phyloP scores from a whole-genome alignment of 805 yeast species.

The Wickerhamiella bombiphila region DNA sequence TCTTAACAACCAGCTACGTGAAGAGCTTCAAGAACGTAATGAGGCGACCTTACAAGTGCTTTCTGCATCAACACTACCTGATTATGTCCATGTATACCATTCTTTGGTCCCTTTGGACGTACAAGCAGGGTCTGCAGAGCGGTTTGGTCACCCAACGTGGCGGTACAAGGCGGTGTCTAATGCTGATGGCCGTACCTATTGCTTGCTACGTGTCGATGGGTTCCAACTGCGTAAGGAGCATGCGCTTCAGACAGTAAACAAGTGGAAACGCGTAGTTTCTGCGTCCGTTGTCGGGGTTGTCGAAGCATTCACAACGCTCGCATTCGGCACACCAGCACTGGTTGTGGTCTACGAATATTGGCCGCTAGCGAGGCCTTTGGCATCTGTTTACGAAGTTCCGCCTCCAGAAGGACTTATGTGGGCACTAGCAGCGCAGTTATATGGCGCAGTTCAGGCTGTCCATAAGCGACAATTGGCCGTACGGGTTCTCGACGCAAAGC shows the following conservation, averaged over 20 bases:
- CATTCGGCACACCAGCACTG: constrained; percentile 45
- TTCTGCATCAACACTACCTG: constrained; percentile 48
- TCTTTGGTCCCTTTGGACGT: constrained; percentile 69
- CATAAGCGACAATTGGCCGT: constrained; percentile 55
- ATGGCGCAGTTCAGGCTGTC: constrained; percentile 49
- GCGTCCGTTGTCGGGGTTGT: constrained; percentile 52
- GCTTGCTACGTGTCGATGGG: constrained; percentile 56
- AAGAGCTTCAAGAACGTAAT: constrained; percentile 52
- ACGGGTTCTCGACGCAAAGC: constrained; percentile 44
- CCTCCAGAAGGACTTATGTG: constrained; percentile 51
- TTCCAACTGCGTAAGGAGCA: constrained; percentile 39
- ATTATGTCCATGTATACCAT: constrained; percentile 67
- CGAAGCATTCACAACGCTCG: constrained; percentile 76
- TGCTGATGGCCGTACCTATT: constrained; percentile 61
- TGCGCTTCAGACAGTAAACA: constrained; percentile 44
- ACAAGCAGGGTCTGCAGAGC: constrained; percentile 11
- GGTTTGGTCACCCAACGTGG: constrained; percentile 43
- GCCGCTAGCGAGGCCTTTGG: constrained; percentile 59
- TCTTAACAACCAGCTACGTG: constrained; percentile 57
- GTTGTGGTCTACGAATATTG: constrained; percentile 72
- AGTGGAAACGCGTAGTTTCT: constrained; percentile 43
- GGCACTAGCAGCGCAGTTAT: constrained; percentile 62
- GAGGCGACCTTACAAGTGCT: constrained; percentile 67
- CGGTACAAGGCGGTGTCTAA: constrained; percentile 72
- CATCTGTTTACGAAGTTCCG: constrained; percentile 41